Evolutionary conservation across 1,284 basidiomycete genomes (phyloP).

Genomic region (Boletus mariae): DNA sequence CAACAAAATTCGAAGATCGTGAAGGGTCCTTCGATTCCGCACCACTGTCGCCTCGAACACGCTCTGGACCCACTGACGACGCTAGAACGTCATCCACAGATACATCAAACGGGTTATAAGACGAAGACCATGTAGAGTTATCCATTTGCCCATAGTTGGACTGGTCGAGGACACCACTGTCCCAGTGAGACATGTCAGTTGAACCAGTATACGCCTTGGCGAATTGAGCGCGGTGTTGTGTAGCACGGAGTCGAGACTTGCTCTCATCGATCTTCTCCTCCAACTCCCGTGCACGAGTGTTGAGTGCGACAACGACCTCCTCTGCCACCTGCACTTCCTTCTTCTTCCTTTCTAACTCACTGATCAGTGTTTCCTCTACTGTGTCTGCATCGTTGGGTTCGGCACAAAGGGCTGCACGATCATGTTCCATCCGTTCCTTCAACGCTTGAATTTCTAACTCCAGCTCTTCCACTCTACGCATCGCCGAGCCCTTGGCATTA

Average conservation of each 20-base stretch:
- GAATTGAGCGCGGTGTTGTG: slow-evolving; percentile 52
- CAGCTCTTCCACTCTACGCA: slow-evolving; percentile 61
- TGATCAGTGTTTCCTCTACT: slow-evolving; percentile 45
- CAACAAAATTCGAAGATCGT: slow-evolving; percentile 35
- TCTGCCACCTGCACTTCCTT: slow-evolving; percentile 72
- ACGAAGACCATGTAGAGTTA: slow-evolving; percentile 21
- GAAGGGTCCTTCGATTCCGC: slow-evolving; percentile 10
- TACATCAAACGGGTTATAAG: slow-evolving; percentile 34
- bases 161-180: slow-evolving; percentile 6
- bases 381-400: slow-evolving; percentile 41
- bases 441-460: slow-evolving; percentile 67
- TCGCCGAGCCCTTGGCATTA: slow-evolving; percentile 60
- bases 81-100: slow-evolving; percentile 16
- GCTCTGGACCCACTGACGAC: slow-evolving; percentile 17
- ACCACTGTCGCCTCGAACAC: slow-evolving; percentile 5
- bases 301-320: slow-evolving; percentile 54
- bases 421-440: slow-evolving; percentile 49
- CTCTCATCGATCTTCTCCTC: slow-evolving; percentile 55
- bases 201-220: slow-evolving; percentile 32
- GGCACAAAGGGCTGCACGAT: slow-evolving; percentile 49
- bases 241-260: slow-evolving; percentile 48
- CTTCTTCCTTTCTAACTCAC: slow-evolving; percentile 56
- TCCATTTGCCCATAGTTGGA: slow-evolving; percentile 16
- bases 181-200: slow-evolving; percentile 9
- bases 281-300: slow-evolving; percentile 52